These are phyloP conservation scores for Dictyostelium brefeldianum DNA, from an alignment of 78 protist genomes.

Conservation along the genomic window DNA sequence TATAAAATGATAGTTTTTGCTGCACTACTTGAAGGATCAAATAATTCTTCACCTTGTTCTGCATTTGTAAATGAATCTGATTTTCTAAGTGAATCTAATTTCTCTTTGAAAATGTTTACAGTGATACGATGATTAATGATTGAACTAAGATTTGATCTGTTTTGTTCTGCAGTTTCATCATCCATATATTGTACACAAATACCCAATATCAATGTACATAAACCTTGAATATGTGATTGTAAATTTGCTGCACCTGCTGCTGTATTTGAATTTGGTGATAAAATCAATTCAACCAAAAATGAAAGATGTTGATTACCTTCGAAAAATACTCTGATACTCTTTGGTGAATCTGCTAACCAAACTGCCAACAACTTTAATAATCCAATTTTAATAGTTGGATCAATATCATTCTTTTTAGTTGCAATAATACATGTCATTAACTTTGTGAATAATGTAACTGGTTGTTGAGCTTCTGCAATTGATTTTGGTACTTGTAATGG, in stretches of 20 bases:
- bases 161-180: slow-evolving; percentile 40
- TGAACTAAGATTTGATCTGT: slow-evolving; percentile 43
- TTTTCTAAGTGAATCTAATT: slow-evolving; percentile 56
- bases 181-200: slow-evolving; percentile 25
- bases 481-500: slow-evolving; percentile 51
- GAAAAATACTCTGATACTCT: slow-evolving; percentile 14
- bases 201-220: slow-evolving; percentile 41
- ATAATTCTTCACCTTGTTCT: slow-evolving; percentile 56
- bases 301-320: slow-evolving; percentile 22
- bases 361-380: slow-evolving; percentile 50
- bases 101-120: slow-evolving; percentile 43
- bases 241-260: neutral
- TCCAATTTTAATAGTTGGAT: slow-evolving; percentile 51
- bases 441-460: slow-evolving; percentile 21
- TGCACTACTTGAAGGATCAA: slow-evolving; percentile 5
- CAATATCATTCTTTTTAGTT: slow-evolving; percentile 11
- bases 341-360: slow-evolving; percentile 74
- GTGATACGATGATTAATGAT: slow-evolving; percentile 77
- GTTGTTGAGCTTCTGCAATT: neutral
- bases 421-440: slow-evolving; percentile 7
- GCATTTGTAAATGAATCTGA: slow-evolving; percentile 67
- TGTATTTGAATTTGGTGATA: slow-evolving; percentile 3
- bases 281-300: slow-evolving; percentile 54
- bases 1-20: slow-evolving; percentile 6
- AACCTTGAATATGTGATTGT: slow-evolving; percentile 57